Evolutionary conservation across 805 yeast species (phyloP).

Genomic region (Yamadazyma insecticola): DNA sequence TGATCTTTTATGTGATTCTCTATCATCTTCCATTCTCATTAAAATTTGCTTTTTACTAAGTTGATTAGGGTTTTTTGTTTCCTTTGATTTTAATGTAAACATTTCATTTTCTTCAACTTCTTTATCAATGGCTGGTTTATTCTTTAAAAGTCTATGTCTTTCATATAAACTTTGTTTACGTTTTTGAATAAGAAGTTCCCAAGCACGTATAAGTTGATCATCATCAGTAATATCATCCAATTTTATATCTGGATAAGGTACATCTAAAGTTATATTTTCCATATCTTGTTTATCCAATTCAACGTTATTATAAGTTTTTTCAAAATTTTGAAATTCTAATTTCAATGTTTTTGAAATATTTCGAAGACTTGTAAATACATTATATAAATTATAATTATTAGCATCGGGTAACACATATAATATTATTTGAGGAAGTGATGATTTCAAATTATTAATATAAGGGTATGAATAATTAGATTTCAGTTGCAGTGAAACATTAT

Average conservation of each 20-base stretch:
- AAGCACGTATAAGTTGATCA: conserved; percentile 34
- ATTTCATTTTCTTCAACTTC: conserved; percentile 23
- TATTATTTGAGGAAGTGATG: conserved; percentile 30
- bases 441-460: conserved; percentile 29
- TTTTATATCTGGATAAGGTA: conserved; percentile 29
- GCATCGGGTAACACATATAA: conserved; percentile 31
- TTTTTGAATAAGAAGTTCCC: conserved; percentile 45
- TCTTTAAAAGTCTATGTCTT: conserved; percentile 35
- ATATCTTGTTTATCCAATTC: conserved; percentile 32
- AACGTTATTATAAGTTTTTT: conserved; percentile 22
- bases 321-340: conserved; percentile 21
- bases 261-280: conserved; percentile 22
- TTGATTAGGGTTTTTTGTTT: conserved; percentile 12
- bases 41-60: conserved; percentile 52
- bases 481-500: conserved; percentile 28
- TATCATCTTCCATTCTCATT: conserved; percentile 83
- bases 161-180: conserved; percentile 51
- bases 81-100: conserved; percentile 21
- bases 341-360: conserved; percentile 34
- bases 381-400: conserved; percentile 32
- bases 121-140: conserved; percentile 18
- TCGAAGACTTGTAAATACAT: conserved; percentile 31
- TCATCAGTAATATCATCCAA: conserved; percentile 12
- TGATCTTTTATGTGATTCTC: conserved; percentile 83
- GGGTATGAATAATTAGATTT: conserved; percentile 31